A percentile compares a stretch with the other conserved stretches of the same genome.
Evolutionary conservation across 2,329 filamentous ascomycete species (phyloP).

Genomic region (Colletotrichum tropicale): DNA sequence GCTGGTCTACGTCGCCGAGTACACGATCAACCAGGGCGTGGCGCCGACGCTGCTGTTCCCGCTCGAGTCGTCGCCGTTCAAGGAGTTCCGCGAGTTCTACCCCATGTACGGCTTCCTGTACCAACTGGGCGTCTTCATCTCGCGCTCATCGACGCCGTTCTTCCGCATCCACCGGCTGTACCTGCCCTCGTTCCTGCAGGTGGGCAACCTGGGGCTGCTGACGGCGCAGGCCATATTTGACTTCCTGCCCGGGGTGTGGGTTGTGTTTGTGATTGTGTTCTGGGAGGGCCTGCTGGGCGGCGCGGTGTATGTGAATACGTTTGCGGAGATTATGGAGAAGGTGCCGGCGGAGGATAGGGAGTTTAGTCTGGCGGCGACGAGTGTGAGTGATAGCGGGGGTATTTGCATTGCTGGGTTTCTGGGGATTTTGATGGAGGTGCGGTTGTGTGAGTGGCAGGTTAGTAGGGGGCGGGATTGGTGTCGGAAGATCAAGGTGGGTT

Average conservation of each 20-base stretch:
- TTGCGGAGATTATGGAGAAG: slow-evolving; percentile 89
- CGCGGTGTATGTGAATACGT: slow-evolving; percentile 93
- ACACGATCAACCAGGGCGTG: slow-evolving; percentile 96
- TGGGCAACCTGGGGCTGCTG: slow-evolving; percentile 77
- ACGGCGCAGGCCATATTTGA: slow-evolving; percentile 77
- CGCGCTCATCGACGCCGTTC: slow-evolving; percentile 88
- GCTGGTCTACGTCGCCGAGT: slow-evolving; percentile 93
- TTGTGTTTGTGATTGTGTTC: slow-evolving; percentile 86
- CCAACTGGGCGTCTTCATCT: slow-evolving; percentile 93
- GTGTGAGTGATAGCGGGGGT: slow-evolving; percentile 88
- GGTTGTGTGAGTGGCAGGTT: slow-evolving; percentile 85
- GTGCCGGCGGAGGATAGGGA: slow-evolving; percentile 81
- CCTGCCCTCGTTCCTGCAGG: slow-evolving; percentile 79
- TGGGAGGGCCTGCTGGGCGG: slow-evolving; percentile 95
- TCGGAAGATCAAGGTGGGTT: slow-evolving; percentile 53
- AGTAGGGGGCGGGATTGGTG: slow-evolving; percentile 79
- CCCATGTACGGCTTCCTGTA: slow-evolving; percentile 95
- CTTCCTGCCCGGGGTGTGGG: slow-evolving; percentile 83
- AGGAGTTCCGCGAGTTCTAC: slow-evolving; percentile 85
- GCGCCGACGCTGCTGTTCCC: slow-evolving; percentile 90
- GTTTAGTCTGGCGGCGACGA: slow-evolving; percentile 88
- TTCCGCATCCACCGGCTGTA: slow-evolving; percentile 83
- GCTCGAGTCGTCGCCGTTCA: slow-evolving; percentile 75
- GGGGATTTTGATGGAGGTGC: slow-evolving; percentile 81
- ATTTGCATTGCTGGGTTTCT: slow-evolving; percentile 89